Evolutionary conservation across 1,139 yeast species (phyloP), one percentile per base, ranked within the genome.

Genomic region (Ogataea hybrid): DNA sequence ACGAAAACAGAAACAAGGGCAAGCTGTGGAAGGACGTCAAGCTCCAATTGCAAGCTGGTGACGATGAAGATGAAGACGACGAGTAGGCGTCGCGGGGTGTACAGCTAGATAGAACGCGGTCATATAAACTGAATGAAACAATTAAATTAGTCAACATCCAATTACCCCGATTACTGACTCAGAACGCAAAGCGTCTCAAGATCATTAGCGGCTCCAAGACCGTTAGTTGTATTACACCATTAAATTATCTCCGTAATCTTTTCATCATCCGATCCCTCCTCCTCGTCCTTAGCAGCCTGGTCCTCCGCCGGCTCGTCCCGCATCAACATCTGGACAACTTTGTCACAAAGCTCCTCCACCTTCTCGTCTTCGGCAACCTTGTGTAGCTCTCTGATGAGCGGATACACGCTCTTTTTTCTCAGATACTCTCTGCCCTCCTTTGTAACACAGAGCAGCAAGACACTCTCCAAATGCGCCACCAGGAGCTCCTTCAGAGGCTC

Each of bases 1-100:
- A 84, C 75, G 95, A 87, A 66, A 70, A 71, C 68, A 87, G 84
- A 74, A 92, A 92, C 81, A 76, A 75, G 65, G 98, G 97, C 60
- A 92, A 92, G 75, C 88, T 89, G 73, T 92, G 98, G 98, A 82
- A 85, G 65, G 97, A 92, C 62, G 86, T 92, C 65, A 87, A 85
- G 72, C 72, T 71, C 54, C 76, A 74, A 57, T 49, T 79, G 55
- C 71, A 69, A 46, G 84, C 70, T 52, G 79, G 73, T 54, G 84
- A 70, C 48, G 84, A 68, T 25, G 84, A 65, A 6, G 81, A 72
- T 27, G 85, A 77, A 28, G 84, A 77, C 44, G 77, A 53, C 31
- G 58, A 56, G 43, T 52, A 51, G 37, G 32, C 39, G 30, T 36
- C 23, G 28, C 20, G 29, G 23, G 32, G 33, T 35, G 41, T 28